Evolutionary conservation across 495 filamentous ascomycete genomes (phyloP), one percentile per base, ranked within the genome.

Genomic region (Polyplosphaeria fusca): DNA sequence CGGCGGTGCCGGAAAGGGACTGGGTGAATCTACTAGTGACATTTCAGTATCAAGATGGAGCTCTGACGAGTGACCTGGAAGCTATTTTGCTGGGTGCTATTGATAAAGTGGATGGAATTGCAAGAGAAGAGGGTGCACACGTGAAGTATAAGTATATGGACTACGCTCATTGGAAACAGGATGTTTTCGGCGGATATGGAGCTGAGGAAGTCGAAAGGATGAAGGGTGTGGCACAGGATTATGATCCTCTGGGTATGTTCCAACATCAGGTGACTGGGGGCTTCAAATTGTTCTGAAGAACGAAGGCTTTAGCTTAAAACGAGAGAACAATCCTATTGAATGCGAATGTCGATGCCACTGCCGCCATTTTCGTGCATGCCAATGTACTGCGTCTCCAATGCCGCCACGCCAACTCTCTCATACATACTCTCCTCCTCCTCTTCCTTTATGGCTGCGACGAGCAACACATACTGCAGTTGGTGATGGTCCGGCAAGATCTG

Each of bases 381-480:
- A 45, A 45, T 45, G 5, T 22, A 4, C 3, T 45, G 19, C 5
- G 14, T 12, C 14, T 45, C 26, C 24, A 47, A 32, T 22, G 2
- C 9, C 7, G 24, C 47, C n/a, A 51, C 47, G 18, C 47, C 47
- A 38, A 51, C 47, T 51, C 47, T 51, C 28, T 51, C 47, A 24
- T 51, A 39, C 9, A 39, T 39, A 2, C n/a, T 22, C 7, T 9
- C 2, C 5, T 20, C 14, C 4, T 26, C 25, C 2, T 51, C 20
- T 26, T 51, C 22, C 12, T 20, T 38, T 22, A 3, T 20, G 2
- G 40, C 51, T 42, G 46, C 13, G 30, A 55, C 37, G 20, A 55
- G 16, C 26, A 39, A 55, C 27, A 45, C 46, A 2, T 45, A 12
- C 11, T 13, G 25, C 22, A n/a, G 23, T 7, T 22, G 26, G 19